Conservation (phyloP, 2,329 filamentous ascomycete genomes). For the Calycina marina region DNA sequence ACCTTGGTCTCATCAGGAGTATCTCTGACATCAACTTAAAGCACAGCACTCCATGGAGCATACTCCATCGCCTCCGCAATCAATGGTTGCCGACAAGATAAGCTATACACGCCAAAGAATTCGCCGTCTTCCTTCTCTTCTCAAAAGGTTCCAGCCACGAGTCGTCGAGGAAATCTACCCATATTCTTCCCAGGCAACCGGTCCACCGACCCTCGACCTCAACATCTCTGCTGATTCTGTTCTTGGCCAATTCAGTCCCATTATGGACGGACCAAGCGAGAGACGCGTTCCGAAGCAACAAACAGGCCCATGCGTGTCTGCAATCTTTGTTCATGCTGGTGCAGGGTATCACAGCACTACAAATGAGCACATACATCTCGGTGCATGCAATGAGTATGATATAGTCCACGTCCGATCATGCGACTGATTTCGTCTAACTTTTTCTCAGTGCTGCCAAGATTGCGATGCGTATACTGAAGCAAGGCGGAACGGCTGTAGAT, state of each 20-base stretch:
- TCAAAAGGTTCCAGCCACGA: not conserved
- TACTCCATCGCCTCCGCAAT: no score
- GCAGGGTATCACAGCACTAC: slow-evolving; percentile 83
- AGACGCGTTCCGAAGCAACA: slow-evolving; percentile 9
- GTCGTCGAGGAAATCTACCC: not conserved
- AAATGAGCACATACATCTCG: slow-evolving; percentile 73
- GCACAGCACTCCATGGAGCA: no score
- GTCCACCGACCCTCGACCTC: not conserved
- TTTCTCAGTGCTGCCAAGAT: slow-evolving; percentile 57
- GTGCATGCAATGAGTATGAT: slow-evolving; percentile 76
- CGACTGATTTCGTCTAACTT: slow-evolving; percentile 2
- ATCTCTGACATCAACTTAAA: no score
- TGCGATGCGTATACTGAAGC: slow-evolving; percentile 68
- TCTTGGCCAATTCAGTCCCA: slow-evolving; percentile 3
- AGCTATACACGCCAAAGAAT: not conserved
- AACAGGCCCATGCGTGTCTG: slow-evolving; percentile 32
- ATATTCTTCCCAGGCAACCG: not conserved
- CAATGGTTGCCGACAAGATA: not conserved
- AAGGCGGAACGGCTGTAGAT: slow-evolving; percentile 68
- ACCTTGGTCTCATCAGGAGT: no score
- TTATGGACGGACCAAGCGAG: slow-evolving; percentile 20
- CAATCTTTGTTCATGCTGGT: slow-evolving; percentile 90
- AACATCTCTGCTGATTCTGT: slow-evolving; percentile 1
- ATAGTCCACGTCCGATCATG: not conserved
- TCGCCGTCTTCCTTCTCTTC: not conserved